Base-by-base conservation (phyloP, 2,329 filamentous ascomycete genomes). In the Emericellopsis cladophorae region DNA sequence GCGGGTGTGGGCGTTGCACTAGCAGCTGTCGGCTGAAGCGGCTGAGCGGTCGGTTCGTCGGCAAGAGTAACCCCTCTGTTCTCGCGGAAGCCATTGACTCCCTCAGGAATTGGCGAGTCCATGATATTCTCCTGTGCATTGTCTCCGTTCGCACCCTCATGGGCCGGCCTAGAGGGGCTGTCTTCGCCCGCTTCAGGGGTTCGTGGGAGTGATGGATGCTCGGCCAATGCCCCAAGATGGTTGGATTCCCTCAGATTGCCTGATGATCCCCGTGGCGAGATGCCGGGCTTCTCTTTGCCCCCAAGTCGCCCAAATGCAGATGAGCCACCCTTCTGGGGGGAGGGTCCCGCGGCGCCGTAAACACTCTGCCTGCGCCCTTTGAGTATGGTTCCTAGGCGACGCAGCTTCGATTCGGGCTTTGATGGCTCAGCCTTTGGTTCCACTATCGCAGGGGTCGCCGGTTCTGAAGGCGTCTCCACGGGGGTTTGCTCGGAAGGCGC, bases 301-400 rank as follows among this genome's bases (percentile, higher is more conserved):
- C 74, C 79, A 48, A 76, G 66, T 40, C 81, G 72, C 31, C 76
- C 73, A 51, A 87, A 82, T 2, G 72, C 68, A 10, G 60, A 47
- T 4, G 58, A 55, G 4, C 55, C 50, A 16, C 67, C 65, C 54
- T 76, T 80, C 31, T 65, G 61, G 2, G 73, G 68, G 0, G 70
- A 80, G 49, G 70, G 66, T 43, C 65, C 74, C 54, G 73, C 81
- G 34, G 79, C 65, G 45, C 69, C 70, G 58, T 84, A 68, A 42
- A 84, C 66, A 56, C 79, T 84, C 56, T 83, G 78, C 32, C 80
- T 68, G 44, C 78, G 65, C 23, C 75, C 72, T 15, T 59, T 58
- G 36, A 85, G 70, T 65, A 85, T 80, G 11, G 81, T 85, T 14
- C 81, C 81, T 40, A 86, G 69, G 42, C 79, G 72, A 37, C 78